Evolutionary conservation across 768 basidiomycete genomes (phyloP).

Genomic region (Rhizopogon roseolus): DNA sequence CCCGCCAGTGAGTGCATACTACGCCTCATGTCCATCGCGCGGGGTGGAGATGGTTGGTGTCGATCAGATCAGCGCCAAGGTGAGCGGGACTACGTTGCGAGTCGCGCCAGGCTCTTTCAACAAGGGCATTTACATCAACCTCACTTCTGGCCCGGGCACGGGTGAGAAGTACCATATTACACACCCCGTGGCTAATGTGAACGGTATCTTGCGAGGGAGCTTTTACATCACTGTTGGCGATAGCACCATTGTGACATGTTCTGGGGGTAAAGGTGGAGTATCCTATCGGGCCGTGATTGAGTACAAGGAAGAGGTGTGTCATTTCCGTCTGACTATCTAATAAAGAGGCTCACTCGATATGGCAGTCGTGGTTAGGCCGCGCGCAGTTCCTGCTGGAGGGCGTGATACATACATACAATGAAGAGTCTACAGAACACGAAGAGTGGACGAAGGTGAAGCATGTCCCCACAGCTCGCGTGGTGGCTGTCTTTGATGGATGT

Average conservation of each 20-base stretch:
- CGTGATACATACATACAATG: constrained; percentile 78
- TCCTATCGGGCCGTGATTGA: constrained; percentile 81
- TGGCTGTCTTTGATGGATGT: constrained; percentile 82
- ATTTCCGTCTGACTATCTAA: background rate
- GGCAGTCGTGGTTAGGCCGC: constrained; percentile 82
- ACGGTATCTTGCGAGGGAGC: constrained; percentile 86
- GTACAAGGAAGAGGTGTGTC: constrained; percentile 90
- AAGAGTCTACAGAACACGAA: constrained; percentile 55
- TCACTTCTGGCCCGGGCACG: constrained; percentile 68
- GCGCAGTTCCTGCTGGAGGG: constrained; percentile 86
- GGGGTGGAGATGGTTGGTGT: constrained; percentile 71
- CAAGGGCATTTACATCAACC: constrained; percentile 80
- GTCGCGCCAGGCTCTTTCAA: constrained; percentile 81
- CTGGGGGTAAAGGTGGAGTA: constrained; percentile 55
- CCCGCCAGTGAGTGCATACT: constrained; percentile 88
- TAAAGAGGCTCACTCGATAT: background rate
- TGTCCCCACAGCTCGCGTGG: constrained; percentile 72
- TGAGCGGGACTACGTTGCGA: constrained; percentile 82
- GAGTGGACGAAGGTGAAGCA: constrained; percentile 88
- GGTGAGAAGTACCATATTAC: constrained; percentile 86
- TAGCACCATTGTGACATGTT: constrained; percentile 76
- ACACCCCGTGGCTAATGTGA: constrained; percentile 86
- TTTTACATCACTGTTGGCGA: constrained; percentile 89
- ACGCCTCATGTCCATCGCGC: constrained; percentile 69
- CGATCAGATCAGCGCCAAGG: constrained; percentile 92